Evolutionary conservation across 768 basidiomycete species (phyloP), one percentile per base, ranked within the genome.

Genomic region (Pluteus cervinus): DNA sequence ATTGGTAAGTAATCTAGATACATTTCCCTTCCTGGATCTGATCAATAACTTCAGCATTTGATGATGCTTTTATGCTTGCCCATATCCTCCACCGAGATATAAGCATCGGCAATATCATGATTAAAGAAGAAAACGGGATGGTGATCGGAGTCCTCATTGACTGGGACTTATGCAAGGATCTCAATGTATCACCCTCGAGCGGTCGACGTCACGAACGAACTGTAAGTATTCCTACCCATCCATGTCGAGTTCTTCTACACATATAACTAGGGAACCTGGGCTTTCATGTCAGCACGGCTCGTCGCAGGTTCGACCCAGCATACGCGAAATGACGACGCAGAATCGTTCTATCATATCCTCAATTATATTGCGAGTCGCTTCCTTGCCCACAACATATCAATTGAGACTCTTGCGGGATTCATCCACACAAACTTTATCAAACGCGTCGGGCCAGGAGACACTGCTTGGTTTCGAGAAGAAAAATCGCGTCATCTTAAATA

Each of bases 121-220:
- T 37, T 14, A 11, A 14, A 28, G 14, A 29, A 5, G 31, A 11
- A 10, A 26, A 41, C 26, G 41, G 41, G 22, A 11, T 3, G 12
- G n/a, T n/a, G n/a, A n/a, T n/a, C n/a, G 41, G 37, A n/a, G 14
- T 43, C 18, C 34, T 43, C 12, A 40, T 43, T 25, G 41, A 43
- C 23, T 43, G 41, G 41, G 41, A 43, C 18, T 33, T 43, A 17
- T 43, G 20, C 22, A 43, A 43, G 18, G 14, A 17, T 24, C 5
- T 39, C 14, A 20, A 24, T 37, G 7, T 45, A 69, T 69, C 47
- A 23, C 29, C 33, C 18, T 8, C 20, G 20, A 24, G 24, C 17
- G 25, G 35, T 26, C 14, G 24, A 15, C 25, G 22, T n/a, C n/a
- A n/a, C n/a, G n/a, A 36, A 36, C 35, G 35, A 15, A 36, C 22